Conservation (phyloP, 306 rosid genomes). For the Leucaena leucocephala region DNA sequence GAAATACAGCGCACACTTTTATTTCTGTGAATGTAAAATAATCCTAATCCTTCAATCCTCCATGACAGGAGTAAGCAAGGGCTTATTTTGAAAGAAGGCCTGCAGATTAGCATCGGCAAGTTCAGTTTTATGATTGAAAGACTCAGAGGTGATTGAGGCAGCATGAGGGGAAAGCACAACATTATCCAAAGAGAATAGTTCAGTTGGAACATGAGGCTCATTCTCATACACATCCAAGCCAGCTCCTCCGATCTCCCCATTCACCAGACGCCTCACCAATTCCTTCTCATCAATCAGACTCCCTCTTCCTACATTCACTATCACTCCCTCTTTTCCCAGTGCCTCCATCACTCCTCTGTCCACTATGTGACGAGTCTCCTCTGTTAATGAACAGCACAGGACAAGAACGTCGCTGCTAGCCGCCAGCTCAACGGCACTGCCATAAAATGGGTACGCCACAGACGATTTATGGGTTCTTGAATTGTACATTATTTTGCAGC, state of each 20-base stretch:
- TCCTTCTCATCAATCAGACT: conserved; percentile 54
- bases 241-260: conserved; percentile 46
- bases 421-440: conserved; percentile 44
- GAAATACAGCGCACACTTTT: too few relatives aligned
- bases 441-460: conserved; percentile 43
- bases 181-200: conserved; percentile 45
- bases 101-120: conserved; percentile 35
- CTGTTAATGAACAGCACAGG: conserved; percentile 43
- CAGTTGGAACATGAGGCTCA: conserved; percentile 48
- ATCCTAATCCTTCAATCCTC: neutral
- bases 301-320: conserved; percentile 55
- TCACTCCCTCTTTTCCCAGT: conserved; percentile 51
- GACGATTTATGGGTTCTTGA: conserved; percentile 37
- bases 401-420: conserved; percentile 40
- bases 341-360: conserved; percentile 42
- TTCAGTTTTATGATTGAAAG: neutral
- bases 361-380: conserved; percentile 47
- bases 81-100: conserved; percentile 49
- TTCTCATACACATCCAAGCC: conserved; percentile 60
- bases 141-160: conserved; percentile 29
- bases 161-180: conserved; percentile 50
- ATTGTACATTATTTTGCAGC: conserved; percentile 47
- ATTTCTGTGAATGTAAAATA: neutral
- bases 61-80: conserved; percentile 34
- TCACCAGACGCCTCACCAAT: conserved; percentile 43